Evolutionary conservation across 2,329 filamentous ascomycete genomes (phyloP), one percentile per base, ranked within the genome.

Genomic region (Coniochaeta sp.): DNA sequence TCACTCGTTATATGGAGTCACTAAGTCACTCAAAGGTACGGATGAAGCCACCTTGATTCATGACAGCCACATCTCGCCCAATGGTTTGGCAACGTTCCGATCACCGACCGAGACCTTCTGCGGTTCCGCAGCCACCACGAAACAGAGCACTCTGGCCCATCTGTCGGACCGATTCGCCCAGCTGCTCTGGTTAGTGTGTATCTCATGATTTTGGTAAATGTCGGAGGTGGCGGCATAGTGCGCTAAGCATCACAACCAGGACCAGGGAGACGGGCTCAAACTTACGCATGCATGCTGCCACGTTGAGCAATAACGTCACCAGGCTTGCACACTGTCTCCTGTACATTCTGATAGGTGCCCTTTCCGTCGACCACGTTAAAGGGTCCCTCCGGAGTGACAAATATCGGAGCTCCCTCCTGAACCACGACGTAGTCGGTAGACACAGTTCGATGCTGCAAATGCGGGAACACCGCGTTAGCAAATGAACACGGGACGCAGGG

Each of bases 221-320:
- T 52, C 1, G 47, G 4, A 10, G 32, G 14, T 26, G 14, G 58
- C 47, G 30, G 10, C 24, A 32, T 28, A 59, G 44, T n/a, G 24
- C 14, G 26, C 19, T 12, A 9, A 14, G 12, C 17, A 4, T 52
- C 14, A 14, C 22, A n/a, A n/a, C 14, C 14, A 10, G 22, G 17
- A 19, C 16, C 17, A 19, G 2, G 26, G 2, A 28, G 32, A 36
- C n/a, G 17, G 47, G 60, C 19, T 26, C 34, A 56, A 26, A 70
- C 71, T 72, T 67, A 73, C 71, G 67, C 66, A 60, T 73, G 70
- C 64, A 71, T 68, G 16, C 65, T 67, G 4, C 70, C 69, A 22
- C 71, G 66, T 62, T 72, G 67, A 38, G 66, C 59, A n/a, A 71
- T 65, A n/a, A 70, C 63, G 19, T 71, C 69, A 16, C 70, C 70